Evolutionary conservation across 768 basidiomycete genomes (phyloP).

Genomic region (Myochromella boudieri): DNA sequence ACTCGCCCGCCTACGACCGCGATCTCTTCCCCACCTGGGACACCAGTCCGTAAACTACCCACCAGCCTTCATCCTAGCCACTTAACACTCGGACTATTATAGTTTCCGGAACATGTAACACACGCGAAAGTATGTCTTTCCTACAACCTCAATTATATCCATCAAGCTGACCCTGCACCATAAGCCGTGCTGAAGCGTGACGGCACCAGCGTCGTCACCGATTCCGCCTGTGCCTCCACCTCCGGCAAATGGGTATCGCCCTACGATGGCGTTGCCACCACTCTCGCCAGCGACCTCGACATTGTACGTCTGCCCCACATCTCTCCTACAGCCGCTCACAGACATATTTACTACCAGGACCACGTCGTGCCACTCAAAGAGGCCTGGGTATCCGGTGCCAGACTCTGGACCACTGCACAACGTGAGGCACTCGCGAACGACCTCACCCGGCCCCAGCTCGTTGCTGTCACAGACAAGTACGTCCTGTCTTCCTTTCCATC

Average conservation of each 20-base stretch:
- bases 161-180: not conserved
- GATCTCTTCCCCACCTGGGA: conserved; percentile 48
- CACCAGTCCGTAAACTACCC: conserved; percentile 33
- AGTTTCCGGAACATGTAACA: conserved; percentile 54
- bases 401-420: conserved; percentile 47
- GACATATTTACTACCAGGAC: conserved; percentile 32
- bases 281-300: conserved; percentile 45
- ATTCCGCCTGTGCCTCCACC: conserved; percentile 38
- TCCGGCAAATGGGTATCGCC: conserved; percentile 49
- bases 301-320: conserved; percentile 36
- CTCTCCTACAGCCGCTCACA: not conserved
- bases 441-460: conserved; percentile 51
- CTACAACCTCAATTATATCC: not conserved
- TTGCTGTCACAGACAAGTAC: conserved; percentile 45
- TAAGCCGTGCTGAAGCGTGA: conserved; percentile 45
- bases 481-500: conserved; percentile 9
- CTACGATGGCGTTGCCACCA: conserved; percentile 48
- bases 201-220: conserved; percentile 42
- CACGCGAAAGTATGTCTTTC: conserved; percentile 44
- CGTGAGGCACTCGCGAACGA: conserved; percentile 57
- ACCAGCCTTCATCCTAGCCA: not conserved
- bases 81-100: not conserved
- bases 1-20: conserved; percentile 35
- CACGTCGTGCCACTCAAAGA: conserved; percentile 57
- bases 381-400: conserved; percentile 58